Conservation (phyloP, 768 basidiomycete species). For the Lentinula guzmanii region DNA sequence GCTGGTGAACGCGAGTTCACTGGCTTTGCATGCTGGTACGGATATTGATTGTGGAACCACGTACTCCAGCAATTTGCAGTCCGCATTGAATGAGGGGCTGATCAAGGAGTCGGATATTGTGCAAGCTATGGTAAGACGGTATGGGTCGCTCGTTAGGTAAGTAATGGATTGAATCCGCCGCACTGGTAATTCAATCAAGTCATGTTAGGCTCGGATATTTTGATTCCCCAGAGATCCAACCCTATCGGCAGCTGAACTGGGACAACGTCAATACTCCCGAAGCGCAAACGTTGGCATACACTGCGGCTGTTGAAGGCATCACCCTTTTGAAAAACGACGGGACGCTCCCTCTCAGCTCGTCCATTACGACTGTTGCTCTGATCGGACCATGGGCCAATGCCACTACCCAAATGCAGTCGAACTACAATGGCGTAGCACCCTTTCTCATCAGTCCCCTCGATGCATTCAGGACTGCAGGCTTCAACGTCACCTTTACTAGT, state of each 20-base stretch:
- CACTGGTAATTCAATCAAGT: background rate
- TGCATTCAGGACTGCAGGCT: constrained; percentile 42
- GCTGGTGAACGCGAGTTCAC: constrained; percentile 41
- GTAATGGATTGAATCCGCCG: constrained; percentile 5
- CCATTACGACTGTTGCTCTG: constrained; percentile 44
- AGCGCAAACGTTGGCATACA: constrained; percentile 43
- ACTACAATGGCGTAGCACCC: constrained; percentile 48
- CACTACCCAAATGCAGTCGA: constrained; percentile 51
- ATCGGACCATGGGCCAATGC: constrained; percentile 58
- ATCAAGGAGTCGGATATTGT: constrained; percentile 39
- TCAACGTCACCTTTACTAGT: constrained; percentile 32
- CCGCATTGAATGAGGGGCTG: constrained; percentile 41
- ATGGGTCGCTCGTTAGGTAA: constrained; percentile 49
- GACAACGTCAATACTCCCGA: constrained; percentile 39
- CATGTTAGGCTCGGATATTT: constrained; percentile 47
- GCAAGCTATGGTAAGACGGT: constrained; percentile 37
- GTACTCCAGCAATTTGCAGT: constrained; percentile 37
- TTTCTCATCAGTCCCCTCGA: constrained; percentile 50
- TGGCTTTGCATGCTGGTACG: constrained; percentile 45
- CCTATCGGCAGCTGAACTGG: constrained; percentile 45
- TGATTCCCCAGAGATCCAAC: constrained; percentile 42
- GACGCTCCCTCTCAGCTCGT: constrained; percentile 42
- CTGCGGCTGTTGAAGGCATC: constrained; percentile 47
- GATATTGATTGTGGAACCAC: constrained; percentile 51
- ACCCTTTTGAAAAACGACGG: constrained; percentile 63